These are phyloP conservation scores for Exophiala xenobiotica DNA, from an alignment of 2,329 filamentous ascomycete genomes.

Conservation along the genomic window DNA sequence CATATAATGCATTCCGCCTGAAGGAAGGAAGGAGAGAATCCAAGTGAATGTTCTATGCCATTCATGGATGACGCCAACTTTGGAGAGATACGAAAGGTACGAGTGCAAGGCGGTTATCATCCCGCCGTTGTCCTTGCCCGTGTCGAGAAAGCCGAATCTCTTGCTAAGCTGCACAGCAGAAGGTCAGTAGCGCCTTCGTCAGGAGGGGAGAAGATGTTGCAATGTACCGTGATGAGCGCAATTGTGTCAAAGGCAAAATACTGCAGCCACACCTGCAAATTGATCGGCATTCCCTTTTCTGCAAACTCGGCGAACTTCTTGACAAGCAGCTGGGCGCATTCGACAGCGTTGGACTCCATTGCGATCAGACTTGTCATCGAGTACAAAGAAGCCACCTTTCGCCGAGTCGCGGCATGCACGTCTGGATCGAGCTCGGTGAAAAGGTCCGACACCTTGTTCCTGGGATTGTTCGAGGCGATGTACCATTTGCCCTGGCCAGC, in stretches of 20 bases:
- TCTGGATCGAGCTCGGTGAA: slow-evolving; percentile 73
- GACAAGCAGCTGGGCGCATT: slow-evolving; percentile 56
- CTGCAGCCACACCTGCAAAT: slow-evolving; percentile 38
- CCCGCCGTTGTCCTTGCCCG: slow-evolving; percentile 36
- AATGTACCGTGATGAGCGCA: slow-evolving; percentile 34
- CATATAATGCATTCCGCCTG: slow-evolving; percentile 36
- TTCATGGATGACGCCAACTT: slow-evolving; percentile 44
- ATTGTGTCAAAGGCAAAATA: slow-evolving; percentile 39
- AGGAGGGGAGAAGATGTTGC: neutral
- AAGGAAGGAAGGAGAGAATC: slow-evolving; percentile 32
- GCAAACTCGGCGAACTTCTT: slow-evolving; percentile 35
- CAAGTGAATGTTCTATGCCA: slow-evolving; percentile 40
- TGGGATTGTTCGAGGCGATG: slow-evolving; percentile 9
- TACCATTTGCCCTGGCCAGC: slow-evolving; percentile 21
- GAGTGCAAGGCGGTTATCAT: slow-evolving; percentile 40
- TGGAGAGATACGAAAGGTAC: slow-evolving; percentile 39
- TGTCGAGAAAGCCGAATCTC: slow-evolving; percentile 38
- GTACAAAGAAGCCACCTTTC: slow-evolving; percentile 69
- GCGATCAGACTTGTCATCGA: slow-evolving; percentile 25
- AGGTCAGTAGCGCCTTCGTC: neutral
- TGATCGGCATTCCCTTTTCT: slow-evolving; percentile 31
- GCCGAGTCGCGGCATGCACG: slow-evolving; percentile 71
- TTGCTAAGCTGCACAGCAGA: slow-evolving; percentile 32
- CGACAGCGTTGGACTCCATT: slow-evolving; percentile 71
- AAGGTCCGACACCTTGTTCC: slow-evolving; percentile 14